Evolutionary conservation across 2,329 filamentous ascomycete species (phyloP), one percentile per base, ranked within the genome.

Genomic region (Aspergillus quadricinctus): DNA sequence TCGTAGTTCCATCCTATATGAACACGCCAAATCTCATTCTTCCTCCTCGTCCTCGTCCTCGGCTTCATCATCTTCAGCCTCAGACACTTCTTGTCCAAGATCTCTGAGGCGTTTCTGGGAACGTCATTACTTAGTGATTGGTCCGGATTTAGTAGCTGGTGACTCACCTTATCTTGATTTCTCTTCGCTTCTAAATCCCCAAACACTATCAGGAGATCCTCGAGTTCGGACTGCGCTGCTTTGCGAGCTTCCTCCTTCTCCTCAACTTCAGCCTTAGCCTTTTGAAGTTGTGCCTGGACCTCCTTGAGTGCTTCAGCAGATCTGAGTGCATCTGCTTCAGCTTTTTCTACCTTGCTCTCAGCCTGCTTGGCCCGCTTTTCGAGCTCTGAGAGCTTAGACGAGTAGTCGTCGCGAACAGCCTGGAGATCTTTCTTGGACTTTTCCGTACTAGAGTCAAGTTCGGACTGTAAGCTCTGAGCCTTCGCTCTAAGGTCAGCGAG

Each of bases 171-270:
- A 69, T 93, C 91, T 64, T 83, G 85, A 45, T 81, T 80, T 50
- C 85, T 79, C 75, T 92, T 93, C 53, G 90, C 88, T 72, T 94
- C 90, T 19, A 92, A 69, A 68, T 94, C 90, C 14, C 84, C 86
- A 72, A 92, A 90, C 4, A 94, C 87, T 77, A 93, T 88, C 37
- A 94, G 76, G 53, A 93, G 78, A 70, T 94, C 90, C 63, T 94
- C 90, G 48, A 93, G 78, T 71, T 94, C 90, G 2, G 83, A 80
- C 69, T 93, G 89, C 4, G 82, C 81, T 1, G 81, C 75, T 58
- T 84, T 80, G 54, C 83, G 85, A 56, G 88, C 85, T 57, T 84
- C 81, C 62, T 86, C 83, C 59, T 83, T 86, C 61, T 81, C 75
- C 61, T 67, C 66, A 8, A 59, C 64, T 45, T 73, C 69, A 2